A percentile compares a stretch with the other conserved stretches of the same genome.
Conservation (phyloP, 1,139 yeast species). For the Kodamaea arcana region DNA sequence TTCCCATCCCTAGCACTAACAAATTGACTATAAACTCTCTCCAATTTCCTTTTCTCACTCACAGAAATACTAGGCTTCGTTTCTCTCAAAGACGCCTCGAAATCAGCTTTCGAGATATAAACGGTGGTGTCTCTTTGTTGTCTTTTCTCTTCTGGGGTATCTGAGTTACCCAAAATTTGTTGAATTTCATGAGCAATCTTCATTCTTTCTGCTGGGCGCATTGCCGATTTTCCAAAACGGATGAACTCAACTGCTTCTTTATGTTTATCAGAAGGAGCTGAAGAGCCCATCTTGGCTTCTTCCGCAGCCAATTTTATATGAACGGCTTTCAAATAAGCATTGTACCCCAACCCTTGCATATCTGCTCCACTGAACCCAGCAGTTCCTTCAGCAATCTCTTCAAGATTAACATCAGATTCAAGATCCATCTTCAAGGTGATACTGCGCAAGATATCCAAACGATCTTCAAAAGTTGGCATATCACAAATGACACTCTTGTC, state of each 20-base stretch:
- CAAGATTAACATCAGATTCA: slow-evolving; percentile 48
- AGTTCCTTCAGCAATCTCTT: slow-evolving; percentile 54
- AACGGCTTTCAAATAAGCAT: slow-evolving; percentile 87
- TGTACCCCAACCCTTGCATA: slow-evolving; percentile 86
- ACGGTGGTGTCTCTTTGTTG: slow-evolving; percentile 20
- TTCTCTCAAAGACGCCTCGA: slow-evolving; percentile 62
- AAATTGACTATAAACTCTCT: slow-evolving; percentile 66
- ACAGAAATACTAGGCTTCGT: slow-evolving; percentile 85
- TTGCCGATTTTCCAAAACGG: slow-evolving; percentile 29
- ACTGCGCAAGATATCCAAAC: slow-evolving; percentile 68
- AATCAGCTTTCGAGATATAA: slow-evolving; percentile 49
- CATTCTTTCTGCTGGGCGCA: slow-evolving; percentile 44
- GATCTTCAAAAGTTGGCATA: slow-evolving; percentile 68
- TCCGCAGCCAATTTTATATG: slow-evolving; percentile 63
- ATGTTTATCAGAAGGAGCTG: slow-evolving; percentile 12
- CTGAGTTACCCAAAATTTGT: slow-evolving; percentile 22
- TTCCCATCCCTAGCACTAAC: slow-evolving; percentile 79
- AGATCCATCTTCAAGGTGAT: slow-evolving; percentile 56
- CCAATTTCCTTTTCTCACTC: slow-evolving; percentile 62
- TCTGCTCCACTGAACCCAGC: slow-evolving; percentile 93
- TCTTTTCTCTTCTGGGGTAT: slow-evolving; percentile 10
- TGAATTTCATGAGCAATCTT: slow-evolving; percentile 46
- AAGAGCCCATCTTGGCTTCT: slow-evolving; percentile 22
- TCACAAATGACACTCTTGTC: slow-evolving; percentile 91
- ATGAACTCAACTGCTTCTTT: slow-evolving; percentile 28